Percentiles rank a stretch among this genome's conserved stretches.
Conservation (phyloP, 2,329 filamentous ascomycete genomes). For the Immersiporthe knoxdaviesiana region DNA sequence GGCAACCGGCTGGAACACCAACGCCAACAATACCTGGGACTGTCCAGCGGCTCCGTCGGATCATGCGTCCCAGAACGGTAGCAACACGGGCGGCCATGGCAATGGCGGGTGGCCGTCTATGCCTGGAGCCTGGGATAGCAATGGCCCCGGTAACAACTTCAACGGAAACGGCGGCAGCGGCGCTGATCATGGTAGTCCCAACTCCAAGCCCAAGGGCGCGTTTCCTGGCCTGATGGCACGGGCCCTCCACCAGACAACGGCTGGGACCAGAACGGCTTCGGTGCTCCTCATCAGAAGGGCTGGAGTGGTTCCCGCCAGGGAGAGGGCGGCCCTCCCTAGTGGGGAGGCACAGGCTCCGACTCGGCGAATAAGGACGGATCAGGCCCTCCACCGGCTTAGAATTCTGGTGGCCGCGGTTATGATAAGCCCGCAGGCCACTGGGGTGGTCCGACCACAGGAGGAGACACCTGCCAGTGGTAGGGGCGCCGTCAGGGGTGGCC, state of each 20-base stretch:
- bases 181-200: background rate
- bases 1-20: no score
- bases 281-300: background rate
- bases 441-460: slow-evolving; percentile 21
- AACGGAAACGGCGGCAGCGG: background rate
- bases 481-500: slow-evolving; percentile 8
- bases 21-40: no score
- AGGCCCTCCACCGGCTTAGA: background rate
- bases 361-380: background rate
- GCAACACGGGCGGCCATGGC: slow-evolving; percentile 3
- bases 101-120: slow-evolving; percentile 14
- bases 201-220: background rate
- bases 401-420: background rate
- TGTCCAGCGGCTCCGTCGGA: slow-evolving; percentile 16
- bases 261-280: background rate
- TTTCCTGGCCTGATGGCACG: slow-evolving; percentile 17
- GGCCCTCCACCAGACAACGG: background rate
- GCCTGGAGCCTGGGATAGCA: slow-evolving; percentile 20
- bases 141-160: background rate
- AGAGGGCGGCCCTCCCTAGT: background rate
- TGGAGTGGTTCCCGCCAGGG: background rate
- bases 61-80: slow-evolving; percentile 6
- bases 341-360: background rate
- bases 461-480: slow-evolving; percentile 24
- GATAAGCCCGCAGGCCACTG: slow-evolving; percentile 20